phyloP scores from a whole-genome alignment of 2,329 filamentous ascomycete genomes.

The Penicillium verrucosum region DNA sequence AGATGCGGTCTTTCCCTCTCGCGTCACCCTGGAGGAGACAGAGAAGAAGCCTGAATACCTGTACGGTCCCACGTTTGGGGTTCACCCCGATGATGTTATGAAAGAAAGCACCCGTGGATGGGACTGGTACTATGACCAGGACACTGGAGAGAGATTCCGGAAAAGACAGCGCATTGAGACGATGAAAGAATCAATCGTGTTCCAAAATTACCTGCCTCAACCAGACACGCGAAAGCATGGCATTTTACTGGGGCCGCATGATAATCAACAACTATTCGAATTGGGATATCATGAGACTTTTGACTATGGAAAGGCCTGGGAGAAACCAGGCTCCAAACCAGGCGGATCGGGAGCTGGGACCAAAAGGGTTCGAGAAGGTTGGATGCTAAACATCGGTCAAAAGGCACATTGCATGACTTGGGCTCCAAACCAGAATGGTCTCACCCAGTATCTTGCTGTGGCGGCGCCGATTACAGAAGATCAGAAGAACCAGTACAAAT shows the following conservation, averaged over 20 bases:
- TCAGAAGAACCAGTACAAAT: conserved; percentile 33
- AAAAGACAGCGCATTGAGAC: conserved; percentile 39
- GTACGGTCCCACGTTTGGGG: conserved; percentile 45
- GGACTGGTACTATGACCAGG: conserved; percentile 52
- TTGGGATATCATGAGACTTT: conserved; percentile 44
- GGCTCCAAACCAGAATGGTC: conserved; percentile 45
- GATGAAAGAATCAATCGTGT: conserved; percentile 39
- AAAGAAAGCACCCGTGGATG: conserved; percentile 48
- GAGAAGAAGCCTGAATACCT: conserved; percentile 32
- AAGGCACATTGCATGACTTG: conserved; percentile 51
- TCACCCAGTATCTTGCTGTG: conserved; percentile 57
- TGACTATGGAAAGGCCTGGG: conserved; percentile 48
- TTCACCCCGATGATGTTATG: conserved; percentile 39
- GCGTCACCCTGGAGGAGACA: conserved; percentile 34
- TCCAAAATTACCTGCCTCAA: conserved; percentile 43
- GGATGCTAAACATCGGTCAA: conserved; percentile 56
- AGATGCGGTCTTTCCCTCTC: conserved; percentile 52
- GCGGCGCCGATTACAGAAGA: conserved; percentile 39
- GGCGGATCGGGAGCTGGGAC: conserved; percentile 10
- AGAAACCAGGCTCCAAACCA: conserved; percentile 15
- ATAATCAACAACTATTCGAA: conserved; percentile 43
- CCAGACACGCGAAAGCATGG: conserved; percentile 34
- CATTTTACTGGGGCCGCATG: conserved; percentile 52
- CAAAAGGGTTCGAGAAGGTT: conserved; percentile 42
- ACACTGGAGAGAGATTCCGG: conserved; percentile 42